Evolutionary conservation across 352 stramenopile species (phyloP).

Genomic region (Chrysophaeum taylorii): DNA sequence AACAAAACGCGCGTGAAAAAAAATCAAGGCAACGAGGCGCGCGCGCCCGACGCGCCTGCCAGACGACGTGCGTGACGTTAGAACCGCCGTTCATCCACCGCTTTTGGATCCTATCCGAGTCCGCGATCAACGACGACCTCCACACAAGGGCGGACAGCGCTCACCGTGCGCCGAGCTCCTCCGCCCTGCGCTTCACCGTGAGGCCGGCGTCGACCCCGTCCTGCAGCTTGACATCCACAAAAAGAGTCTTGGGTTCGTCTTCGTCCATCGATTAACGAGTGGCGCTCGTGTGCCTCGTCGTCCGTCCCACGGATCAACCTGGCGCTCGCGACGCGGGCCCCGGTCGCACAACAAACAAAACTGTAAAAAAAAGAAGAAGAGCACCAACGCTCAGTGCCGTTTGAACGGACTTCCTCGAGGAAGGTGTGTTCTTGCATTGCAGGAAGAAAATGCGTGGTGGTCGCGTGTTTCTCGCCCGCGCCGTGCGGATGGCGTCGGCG

Average conservation of each 20-base stretch:
- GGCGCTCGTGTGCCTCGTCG: neutral
- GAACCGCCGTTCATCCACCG: neutral
- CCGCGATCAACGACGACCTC: no score
- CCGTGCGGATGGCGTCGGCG: neutral
- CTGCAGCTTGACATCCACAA: neutral
- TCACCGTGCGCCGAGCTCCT: neutral
- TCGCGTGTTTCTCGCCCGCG: neutral
- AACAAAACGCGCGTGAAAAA: no score
- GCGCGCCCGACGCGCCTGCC: no score
- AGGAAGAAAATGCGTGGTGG: no score
- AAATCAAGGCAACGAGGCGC: no score
- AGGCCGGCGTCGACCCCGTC: neutral
- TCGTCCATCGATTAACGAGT: neutral
- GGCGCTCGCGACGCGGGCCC: neutral
- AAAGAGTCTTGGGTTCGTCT: neutral
- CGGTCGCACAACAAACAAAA: no score
- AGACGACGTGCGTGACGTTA: neutral
- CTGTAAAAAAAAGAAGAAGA: no score
- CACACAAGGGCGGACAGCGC: no score
- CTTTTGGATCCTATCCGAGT: neutral
- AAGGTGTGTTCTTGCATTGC: no score
- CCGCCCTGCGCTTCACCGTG: neutral
- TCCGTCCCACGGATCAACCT: neutral
- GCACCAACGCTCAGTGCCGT: no score
- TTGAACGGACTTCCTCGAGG: no score